phyloP scores from a whole-genome alignment of 2,329 filamentous ascomycete genomes.

The Aspergillus fumigatiaffinis region DNA sequence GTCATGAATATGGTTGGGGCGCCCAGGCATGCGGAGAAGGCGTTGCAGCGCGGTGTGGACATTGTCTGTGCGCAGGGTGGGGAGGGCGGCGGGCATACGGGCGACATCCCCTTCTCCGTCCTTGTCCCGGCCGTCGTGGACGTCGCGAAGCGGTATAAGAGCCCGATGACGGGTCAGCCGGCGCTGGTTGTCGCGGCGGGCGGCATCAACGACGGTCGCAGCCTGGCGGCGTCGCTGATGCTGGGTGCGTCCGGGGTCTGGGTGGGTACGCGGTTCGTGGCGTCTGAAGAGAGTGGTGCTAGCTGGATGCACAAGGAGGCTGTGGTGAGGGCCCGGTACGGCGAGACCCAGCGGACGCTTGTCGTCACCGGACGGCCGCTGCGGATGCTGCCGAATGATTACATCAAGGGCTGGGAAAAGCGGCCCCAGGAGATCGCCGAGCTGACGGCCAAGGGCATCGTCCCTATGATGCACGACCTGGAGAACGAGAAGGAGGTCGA shows the following conservation, averaged over 20 bases:
- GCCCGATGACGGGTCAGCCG: constrained; percentile 63
- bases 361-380: constrained; percentile 79
- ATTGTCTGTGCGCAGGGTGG: constrained; percentile 89
- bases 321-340: constrained; percentile 73
- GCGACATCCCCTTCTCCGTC: constrained; percentile 79
- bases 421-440: constrained; percentile 69
- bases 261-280: constrained; percentile 93
- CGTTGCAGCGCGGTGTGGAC: constrained; percentile 80
- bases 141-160: constrained; percentile 68
- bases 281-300: constrained; percentile 74
- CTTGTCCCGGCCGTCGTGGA: constrained; percentile 85
- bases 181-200: constrained; percentile 86
- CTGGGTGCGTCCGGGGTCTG: constrained; percentile 85
- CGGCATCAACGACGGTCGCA: constrained; percentile 77
- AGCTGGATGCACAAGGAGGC: constrained; percentile 78
- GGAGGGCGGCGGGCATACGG: constrained; percentile 91
- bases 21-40: constrained; percentile 86
- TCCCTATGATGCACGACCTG: constrained; percentile 78
- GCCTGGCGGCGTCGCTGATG: constrained; percentile 77
- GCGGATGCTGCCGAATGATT: constrained; percentile 76
- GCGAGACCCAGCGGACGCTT: constrained; percentile 76
- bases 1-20: constrained; percentile 98
- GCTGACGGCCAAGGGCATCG: constrained; percentile 70
- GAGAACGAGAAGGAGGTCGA: constrained; percentile 80
- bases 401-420: constrained; percentile 75